A percentile compares a stretch with the other conserved stretches of the same genome.
phyloP scores from a whole-genome alignment of 148 eudicot species.

The Vaccinium vitisidaea region DNA sequence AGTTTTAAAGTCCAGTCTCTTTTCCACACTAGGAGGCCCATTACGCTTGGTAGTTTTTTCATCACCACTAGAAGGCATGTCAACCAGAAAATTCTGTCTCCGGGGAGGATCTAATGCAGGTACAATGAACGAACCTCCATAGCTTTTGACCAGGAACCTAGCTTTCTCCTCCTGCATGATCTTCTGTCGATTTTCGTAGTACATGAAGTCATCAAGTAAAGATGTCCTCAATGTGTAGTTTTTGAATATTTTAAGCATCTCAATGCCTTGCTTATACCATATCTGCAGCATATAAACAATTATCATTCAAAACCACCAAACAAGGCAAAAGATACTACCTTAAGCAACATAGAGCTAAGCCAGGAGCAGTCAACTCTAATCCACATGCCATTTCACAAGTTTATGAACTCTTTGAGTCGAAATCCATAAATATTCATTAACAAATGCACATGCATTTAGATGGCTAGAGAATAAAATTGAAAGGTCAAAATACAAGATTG shows the following conservation, averaged over 20 bases:
- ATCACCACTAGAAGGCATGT: conserved; percentile 37
- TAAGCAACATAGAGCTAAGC: neutral
- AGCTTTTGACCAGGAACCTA: conserved; percentile 45
- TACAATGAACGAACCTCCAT: conserved; percentile 33
- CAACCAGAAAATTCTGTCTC: conserved; percentile 35
- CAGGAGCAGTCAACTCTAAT: neutral
- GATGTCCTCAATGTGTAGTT: conserved; percentile 69
- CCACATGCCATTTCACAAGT: neutral
- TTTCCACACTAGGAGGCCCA: conserved; percentile 25
- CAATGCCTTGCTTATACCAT: conserved; percentile 67
- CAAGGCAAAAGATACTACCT: neutral
- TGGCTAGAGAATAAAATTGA: neutral
- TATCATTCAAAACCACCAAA: neutral
- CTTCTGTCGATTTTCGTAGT: conserved; percentile 87
- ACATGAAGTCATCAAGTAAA: conserved; percentile 88
- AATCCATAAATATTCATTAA: neutral
- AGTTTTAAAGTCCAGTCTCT: conserved; percentile 18
- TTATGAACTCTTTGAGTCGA: neutral
- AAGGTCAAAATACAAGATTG: neutral
- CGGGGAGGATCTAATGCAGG: conserved; percentile 51
- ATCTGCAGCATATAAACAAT: conserved; percentile 47
- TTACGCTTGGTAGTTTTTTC: conserved; percentile 26
- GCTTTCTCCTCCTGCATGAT: conserved; percentile 79
- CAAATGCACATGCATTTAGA: neutral
- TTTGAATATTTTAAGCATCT: conserved; percentile 82